A percentile compares a stretch with the other conserved stretches of the same genome.
phyloP scores from a whole-genome alignment of 768 basidiomycete genomes.

The Leccinum olivaceopallidum region DNA sequence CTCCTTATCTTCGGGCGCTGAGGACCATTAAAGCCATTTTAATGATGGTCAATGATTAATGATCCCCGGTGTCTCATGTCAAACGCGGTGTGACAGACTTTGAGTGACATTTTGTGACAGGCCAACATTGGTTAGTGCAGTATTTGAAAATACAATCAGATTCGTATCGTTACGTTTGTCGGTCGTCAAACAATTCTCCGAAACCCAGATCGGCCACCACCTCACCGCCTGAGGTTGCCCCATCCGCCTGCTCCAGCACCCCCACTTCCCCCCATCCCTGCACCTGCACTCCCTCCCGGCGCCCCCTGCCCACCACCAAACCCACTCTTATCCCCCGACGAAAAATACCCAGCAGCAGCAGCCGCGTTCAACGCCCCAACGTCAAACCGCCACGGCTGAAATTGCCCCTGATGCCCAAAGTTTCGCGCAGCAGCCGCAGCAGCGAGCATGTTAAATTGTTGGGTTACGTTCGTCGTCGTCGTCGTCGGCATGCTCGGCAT shows the following conservation, averaged over 20 bases:
- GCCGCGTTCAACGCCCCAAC: constrained; percentile 15
- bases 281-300: neutral
- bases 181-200: neutral
- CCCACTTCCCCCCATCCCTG: constrained; percentile 1
- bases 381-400: constrained; percentile 23
- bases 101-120: too few relatives aligned
- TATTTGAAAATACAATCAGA: neutral
- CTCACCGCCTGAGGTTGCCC: neutral
- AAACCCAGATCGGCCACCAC: neutral
- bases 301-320: constrained; percentile 15
- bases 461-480: constrained; percentile 15
- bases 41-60: too few relatives aligned
- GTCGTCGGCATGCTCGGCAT: neutral
- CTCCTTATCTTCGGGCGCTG: too few relatives aligned
- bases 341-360: constrained; percentile 20
- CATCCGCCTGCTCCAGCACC: constrained; percentile 6
- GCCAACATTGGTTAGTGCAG: too few relatives aligned
- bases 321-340: constrained; percentile 14
- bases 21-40: too few relatives aligned
- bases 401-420: constrained; percentile 25
- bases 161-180: neutral
- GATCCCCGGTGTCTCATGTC: too few relatives aligned
- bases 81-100: too few relatives aligned
- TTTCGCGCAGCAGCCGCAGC: constrained; percentile 26
- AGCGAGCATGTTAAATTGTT: constrained; percentile 30